Base-by-base conservation (phyloP, 83 land plant genomes). In the Picea abies region DNA sequence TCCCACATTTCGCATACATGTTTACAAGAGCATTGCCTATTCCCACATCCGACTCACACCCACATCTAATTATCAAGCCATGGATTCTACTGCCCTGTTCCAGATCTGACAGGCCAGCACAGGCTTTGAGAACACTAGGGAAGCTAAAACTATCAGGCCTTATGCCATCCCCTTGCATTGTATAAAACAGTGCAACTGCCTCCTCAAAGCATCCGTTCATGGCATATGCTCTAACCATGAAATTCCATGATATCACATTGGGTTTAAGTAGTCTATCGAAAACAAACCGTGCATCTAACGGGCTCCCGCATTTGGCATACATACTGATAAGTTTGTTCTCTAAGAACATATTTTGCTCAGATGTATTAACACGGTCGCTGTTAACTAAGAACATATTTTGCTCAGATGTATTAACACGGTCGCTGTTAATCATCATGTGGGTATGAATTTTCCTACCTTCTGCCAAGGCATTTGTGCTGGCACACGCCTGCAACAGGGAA, bases 101-200 rank as follows among this genome's bases (percentile, higher is more conserved):
- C 22, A 77, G 23, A 63, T 15, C 61, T 26, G 49, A 16, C 9
- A 79, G 64, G 9, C 81, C 82, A 78, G 84, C 86, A 23, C 82
- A 82, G 16, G 84, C 84, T 86, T 84, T 84, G 14, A 84, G 61
- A 29, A 87, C 72, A 71, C 82, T 75, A 11, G 86, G 85, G 49
- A 81, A 79, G 64, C 84, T 87, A 26, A 83, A 71, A 6, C 80
- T 76, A 79, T 87, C 89, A 12, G 81, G 65, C 61, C 0, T 69
- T 32, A 81, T 26, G 6, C 83, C 81, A 41, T 63, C 56, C n/a
- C 32, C 22, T n/a, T 49, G 49, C 83, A 35, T 81, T 77, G 14
- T 23, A 17, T 60, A 16, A 26, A 81, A 84, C 32, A 87, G 67
- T 23, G 81, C 61, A 11, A 84, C 15, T 8, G 83, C 83, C 32